Percentiles rank a stretch among this genome's conserved stretches.
Evolutionary conservation across 306 rosid genomes (phyloP).

Genomic region (Cicer arietinum): DNA sequence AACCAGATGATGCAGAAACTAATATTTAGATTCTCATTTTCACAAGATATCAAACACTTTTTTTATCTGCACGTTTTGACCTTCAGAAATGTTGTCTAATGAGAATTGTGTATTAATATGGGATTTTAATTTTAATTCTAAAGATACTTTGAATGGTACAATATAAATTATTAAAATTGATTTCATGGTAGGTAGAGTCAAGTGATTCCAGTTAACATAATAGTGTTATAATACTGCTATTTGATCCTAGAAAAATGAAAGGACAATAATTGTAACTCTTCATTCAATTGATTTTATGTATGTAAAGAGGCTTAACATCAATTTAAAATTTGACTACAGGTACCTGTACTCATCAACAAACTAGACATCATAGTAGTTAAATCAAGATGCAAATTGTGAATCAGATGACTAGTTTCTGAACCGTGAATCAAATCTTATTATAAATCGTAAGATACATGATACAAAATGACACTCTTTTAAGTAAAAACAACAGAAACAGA

Average conservation of each 20-base stretch:
- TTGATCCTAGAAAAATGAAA: slow-evolving; percentile 4
- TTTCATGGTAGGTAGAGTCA: too few relatives aligned
- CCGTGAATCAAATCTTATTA: neutral
- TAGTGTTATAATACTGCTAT: neutral
- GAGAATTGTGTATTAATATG: neutral
- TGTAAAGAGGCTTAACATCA: neutral
- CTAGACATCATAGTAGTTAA: neutral
- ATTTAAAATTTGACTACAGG: slow-evolving; percentile 36
- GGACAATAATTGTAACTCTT: neutral
- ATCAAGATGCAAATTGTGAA: neutral
- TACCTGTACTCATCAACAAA: slow-evolving; percentile 35
- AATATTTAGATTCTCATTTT: too few relatives aligned
- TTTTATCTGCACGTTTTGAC: neutral
- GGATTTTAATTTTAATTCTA: neutral
- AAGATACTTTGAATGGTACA: neutral
- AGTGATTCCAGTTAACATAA: too few relatives aligned
- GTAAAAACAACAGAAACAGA: slow-evolving; percentile 2
- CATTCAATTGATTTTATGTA: neutral
- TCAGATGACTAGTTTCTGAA: neutral
- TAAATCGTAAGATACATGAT: neutral
- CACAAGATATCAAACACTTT: too few relatives aligned
- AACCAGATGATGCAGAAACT: too few relatives aligned
- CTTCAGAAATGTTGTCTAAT: neutral
- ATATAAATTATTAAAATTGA: neutral
- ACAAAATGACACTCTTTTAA: slow-evolving; percentile 12